Base-by-base conservation (phyloP, 1,284 basidiomycete genomes). In the Acaromyces ingoldii region DNA sequence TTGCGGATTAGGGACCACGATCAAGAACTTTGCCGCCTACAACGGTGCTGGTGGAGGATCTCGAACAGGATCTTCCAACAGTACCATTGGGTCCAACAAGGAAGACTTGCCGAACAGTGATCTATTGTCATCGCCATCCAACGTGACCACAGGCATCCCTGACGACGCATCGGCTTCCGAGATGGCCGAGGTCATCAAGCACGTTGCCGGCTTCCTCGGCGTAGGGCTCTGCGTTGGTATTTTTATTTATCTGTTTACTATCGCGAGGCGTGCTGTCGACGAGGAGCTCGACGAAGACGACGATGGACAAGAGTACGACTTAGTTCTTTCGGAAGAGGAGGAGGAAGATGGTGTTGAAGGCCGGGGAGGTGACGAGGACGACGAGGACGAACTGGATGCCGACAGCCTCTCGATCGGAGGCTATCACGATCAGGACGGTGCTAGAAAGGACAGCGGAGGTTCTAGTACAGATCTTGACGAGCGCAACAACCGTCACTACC, bases 211-310 rank as follows among this genome's bases (percentile, higher is more conserved):
- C 11, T 77, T 84, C 49, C 78, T 79, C 24, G 89, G 89, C 47
- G 81, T 89, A 50, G 74, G 79, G 25, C 80, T 91, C 1, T 90
- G 87, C 71, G 67, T 89, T 53, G 82, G 81, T 22, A 84, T 91
- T 67, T 82, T 90, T 63, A 62, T 89, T 54, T 91, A 91, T 77
- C 80, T 91, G 42, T 83, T 86, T 45, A 81, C 82, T 70, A 83
- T 90, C 50, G 88, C 89, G 24, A 83, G 87, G 24, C 81, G 82
- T 54, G 89, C 88, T 1, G 86, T 91, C 36, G 84, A 89, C 70
- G 84, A 86, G 30, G 84, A 89, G 73, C 78, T 88, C 24, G 83
- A 81, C 37, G 24, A 43, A 25, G 71, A 72, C 34, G 69, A 69
- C 42, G 67, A 73, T 37, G 31, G 28, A 19, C 49, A 52, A 30